phyloP scores from a whole-genome alignment of 805 yeast genomes.

The Grigorovia jiainica region DNA sequence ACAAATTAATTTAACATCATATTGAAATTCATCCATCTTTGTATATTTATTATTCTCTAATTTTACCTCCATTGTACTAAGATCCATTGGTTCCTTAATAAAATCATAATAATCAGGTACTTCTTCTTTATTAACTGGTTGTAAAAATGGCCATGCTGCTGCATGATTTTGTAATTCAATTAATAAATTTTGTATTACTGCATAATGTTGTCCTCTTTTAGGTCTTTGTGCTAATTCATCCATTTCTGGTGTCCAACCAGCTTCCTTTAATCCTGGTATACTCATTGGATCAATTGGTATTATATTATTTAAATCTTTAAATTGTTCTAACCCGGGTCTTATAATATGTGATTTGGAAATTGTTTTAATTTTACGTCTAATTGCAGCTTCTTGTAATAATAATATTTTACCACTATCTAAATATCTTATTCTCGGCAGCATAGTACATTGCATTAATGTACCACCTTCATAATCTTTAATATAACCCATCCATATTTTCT shows the following conservation, averaged over 20 bases:
- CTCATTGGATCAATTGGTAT: constrained; percentile 64
- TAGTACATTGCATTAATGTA: constrained; percentile 92
- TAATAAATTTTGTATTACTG: constrained; percentile 80
- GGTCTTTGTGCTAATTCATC: constrained; percentile 94
- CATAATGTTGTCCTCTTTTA: constrained; percentile 88
- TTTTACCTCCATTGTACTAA: constrained; percentile 89
- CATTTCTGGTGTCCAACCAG: constrained; percentile 98
- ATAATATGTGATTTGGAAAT: constrained; percentile 73
- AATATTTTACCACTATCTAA: constrained; percentile 81
- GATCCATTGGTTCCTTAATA: constrained; percentile 96
- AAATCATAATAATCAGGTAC: constrained; percentile 95
- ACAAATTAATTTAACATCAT: constrained; percentile 78
- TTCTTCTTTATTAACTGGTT: constrained; percentile 86
- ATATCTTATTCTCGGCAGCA: constrained; percentile 83
- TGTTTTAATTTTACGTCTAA: constrained; percentile 70
- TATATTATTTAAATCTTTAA: constrained; percentile 40
- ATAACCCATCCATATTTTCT: constrained; percentile 92
- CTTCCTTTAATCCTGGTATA: constrained; percentile 85
- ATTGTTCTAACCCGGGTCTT: constrained; percentile 70
- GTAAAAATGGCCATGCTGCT: constrained; percentile 95
- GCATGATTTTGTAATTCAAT: constrained; percentile 90
- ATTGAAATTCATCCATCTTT: constrained; percentile 81
- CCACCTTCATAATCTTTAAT: constrained; percentile 99
- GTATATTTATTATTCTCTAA: constrained; percentile 87
- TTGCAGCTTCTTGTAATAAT: constrained; percentile 83